Base-by-base conservation (phyloP, 345 rosid species). In the Brassica rapa region DNA sequence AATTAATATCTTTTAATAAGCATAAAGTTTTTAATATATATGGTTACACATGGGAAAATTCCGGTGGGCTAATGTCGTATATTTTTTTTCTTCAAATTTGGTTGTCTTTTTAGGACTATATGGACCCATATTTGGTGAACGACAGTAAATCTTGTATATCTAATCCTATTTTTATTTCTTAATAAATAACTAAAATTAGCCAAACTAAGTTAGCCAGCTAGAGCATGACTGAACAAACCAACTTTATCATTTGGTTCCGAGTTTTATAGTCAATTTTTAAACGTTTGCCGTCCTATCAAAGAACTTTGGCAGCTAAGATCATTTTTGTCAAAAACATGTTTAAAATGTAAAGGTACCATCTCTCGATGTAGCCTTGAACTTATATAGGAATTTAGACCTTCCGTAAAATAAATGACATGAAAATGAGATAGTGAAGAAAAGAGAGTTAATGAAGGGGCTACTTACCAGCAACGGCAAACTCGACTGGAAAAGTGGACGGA, bases 401-500 rank as follows among this genome's bases (percentile, higher is more conserved):
- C 72, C 29, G 4, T 55, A 25, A 23, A 33, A 23, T 9, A 15
- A 21, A 21, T 25, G 25, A 55, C 14, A 49, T 8, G 15, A 63
- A 37, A 35, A 14, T 23, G 2, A 6, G 32, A 66, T 19, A 41
- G 3, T 12, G 43, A 39, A 39, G 60, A 46, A 5, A 15, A 70
- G n/a, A 11, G 25, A 29, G 6, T 51, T 43, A 43, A 15, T 8
- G 55, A 35, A 51, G 15, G 15, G 6, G 37, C 1, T 73, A 89
- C 72, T 68, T 78, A 94, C 98, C 98, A 11, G 81, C 89, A 0
- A 91, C 83, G 0, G 81, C 94, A 64, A 94, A 91, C 70, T 91
- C 97, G 43, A 90, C 46, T 1, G 94, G 98, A 37, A 87, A 86
- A 60, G 73, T 75, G 11, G 88, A 56, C 59, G 97, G 96, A 73